A percentile compares a stretch with the other conserved stretches of the same genome.
These are phyloP conservation scores for Stramenopiles sp. DNA, from an alignment of 352 stramenopile genomes.

Conservation along the genomic window DNA sequence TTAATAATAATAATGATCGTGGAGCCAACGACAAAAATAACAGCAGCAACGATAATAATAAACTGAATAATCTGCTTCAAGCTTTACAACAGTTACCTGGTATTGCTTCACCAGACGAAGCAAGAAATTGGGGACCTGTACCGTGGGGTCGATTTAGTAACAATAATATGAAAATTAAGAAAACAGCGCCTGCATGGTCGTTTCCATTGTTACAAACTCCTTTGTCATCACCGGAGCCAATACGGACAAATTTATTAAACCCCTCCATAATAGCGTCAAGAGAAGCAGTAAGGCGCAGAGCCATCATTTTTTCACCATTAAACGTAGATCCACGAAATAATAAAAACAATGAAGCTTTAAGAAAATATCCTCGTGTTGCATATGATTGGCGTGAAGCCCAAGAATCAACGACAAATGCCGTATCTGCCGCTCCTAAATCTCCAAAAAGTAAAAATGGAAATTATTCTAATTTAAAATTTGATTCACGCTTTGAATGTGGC, in stretches of 20 bases:
- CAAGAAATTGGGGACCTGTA: background rate
- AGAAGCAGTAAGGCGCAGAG: background rate
- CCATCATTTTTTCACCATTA: background rate
- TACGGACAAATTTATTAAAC: background rate
- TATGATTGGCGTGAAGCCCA: background rate
- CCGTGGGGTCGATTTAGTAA: background rate
- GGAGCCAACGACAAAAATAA: background rate
- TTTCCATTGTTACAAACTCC: background rate
- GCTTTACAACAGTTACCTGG: background rate
- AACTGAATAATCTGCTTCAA: background rate
- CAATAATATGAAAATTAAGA: background rate
- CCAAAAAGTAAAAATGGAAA: background rate
- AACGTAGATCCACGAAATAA: no score
- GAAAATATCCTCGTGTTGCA: background rate
- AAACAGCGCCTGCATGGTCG: no score
- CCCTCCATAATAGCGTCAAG: background rate
- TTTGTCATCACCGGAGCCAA: background rate
- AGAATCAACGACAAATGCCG: background rate
- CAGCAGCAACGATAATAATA: background rate
- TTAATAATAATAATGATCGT: background rate
- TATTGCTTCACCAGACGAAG: background rate
- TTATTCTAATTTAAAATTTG: slow-evolving; percentile 28
- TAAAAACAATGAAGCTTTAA: background rate
- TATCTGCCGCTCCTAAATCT: background rate
- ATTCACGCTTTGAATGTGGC: slow-evolving; percentile 70